Percentiles rank a stretch among this genome's conserved stretches.
Evolutionary conservation across 106 monocot species (phyloP).

Genomic region (Apostasia ramifera): DNA sequence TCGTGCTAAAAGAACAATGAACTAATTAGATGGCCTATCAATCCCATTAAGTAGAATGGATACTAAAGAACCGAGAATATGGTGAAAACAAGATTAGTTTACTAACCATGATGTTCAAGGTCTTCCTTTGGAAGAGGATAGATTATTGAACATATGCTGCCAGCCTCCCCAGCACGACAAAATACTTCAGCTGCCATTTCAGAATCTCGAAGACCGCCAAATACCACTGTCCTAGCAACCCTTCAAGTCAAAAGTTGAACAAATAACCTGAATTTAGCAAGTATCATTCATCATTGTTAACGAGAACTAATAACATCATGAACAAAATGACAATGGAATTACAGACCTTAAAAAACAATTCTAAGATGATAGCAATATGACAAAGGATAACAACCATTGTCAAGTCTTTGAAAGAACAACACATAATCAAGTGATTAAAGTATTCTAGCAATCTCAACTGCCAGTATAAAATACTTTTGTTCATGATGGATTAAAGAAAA

Average conservation of each 20-base stretch:
- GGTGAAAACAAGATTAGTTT: neutral
- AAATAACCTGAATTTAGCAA: neutral
- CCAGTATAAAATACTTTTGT: neutral
- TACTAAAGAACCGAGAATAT: no score
- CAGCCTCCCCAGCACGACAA: constrained; percentile 60
- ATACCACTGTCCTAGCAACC: constrained; percentile 90
- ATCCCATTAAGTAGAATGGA: neutral
- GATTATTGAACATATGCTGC: constrained; percentile 47
- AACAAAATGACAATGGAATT: neutral
- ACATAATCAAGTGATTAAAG: neutral
- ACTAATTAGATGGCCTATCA: no score
- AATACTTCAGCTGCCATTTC: constrained; percentile 80
- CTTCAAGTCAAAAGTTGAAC: constrained; percentile 27
- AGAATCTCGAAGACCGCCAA: constrained; percentile 61
- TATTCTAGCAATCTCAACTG: neutral
- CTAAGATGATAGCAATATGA: neutral
- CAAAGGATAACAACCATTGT: neutral
- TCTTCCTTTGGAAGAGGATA: constrained; percentile 83
- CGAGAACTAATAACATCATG: neutral
- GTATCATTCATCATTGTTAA: no score
- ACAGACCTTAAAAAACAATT: neutral
- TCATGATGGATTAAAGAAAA: neutral
- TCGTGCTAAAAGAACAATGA: no score
- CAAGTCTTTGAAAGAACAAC: neutral
- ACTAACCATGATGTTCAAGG: constrained; percentile 75